A percentile compares a stretch with the other conserved stretches of the same genome.
Conservation (phyloP, 768 basidiomycete genomes). For the Crepidotus variabilis region DNA sequence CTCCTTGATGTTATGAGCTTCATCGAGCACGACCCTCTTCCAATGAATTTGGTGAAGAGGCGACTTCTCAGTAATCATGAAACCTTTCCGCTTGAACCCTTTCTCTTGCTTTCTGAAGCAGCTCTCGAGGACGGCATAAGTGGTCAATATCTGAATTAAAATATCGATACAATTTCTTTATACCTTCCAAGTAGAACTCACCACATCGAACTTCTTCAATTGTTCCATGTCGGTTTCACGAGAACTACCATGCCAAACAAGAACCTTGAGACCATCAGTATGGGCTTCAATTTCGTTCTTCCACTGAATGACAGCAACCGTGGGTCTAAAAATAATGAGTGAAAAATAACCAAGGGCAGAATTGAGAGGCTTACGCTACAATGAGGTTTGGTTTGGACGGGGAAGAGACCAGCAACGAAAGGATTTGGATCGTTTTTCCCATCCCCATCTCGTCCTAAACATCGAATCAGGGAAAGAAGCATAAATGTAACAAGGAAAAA, state of each 20-base stretch:
- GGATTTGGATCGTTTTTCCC: slow-evolving; percentile 97
- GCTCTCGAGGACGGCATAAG: slow-evolving; percentile 85
- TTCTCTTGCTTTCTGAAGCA: slow-evolving; percentile 90
- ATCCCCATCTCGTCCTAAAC: slow-evolving; percentile 91
- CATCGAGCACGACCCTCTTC: slow-evolving; percentile 83
- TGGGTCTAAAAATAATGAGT: slow-evolving; percentile 36
- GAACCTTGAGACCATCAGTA: slow-evolving; percentile 78
- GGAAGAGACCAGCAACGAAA: slow-evolving; percentile 82
- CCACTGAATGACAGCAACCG: slow-evolving; percentile 77
- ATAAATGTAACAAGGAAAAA: slow-evolving; percentile 10
- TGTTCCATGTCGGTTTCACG: slow-evolving; percentile 64
- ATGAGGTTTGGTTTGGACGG: slow-evolving; percentile 81
- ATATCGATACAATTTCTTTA: neutral
- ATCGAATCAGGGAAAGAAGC: neutral
- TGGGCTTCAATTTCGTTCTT: slow-evolving; percentile 88
- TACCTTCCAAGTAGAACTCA: slow-evolving; percentile 30
- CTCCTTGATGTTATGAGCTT: slow-evolving; percentile 98
- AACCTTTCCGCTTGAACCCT: slow-evolving; percentile 85
- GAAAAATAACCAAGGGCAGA: slow-evolving; percentile 43
- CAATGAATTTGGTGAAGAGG: slow-evolving; percentile 82
- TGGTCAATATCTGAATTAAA: slow-evolving; percentile 63
- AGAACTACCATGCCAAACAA: slow-evolving; percentile 88
- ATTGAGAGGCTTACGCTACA: slow-evolving; percentile 64
- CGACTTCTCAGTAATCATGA: slow-evolving; percentile 84
- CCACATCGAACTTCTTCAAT: slow-evolving; percentile 85